Evolutionary conservation across 2,329 filamentous ascomycete species (phyloP), one percentile per base, ranked within the genome.

Genomic region (Colletotrichum kahawae): DNA sequence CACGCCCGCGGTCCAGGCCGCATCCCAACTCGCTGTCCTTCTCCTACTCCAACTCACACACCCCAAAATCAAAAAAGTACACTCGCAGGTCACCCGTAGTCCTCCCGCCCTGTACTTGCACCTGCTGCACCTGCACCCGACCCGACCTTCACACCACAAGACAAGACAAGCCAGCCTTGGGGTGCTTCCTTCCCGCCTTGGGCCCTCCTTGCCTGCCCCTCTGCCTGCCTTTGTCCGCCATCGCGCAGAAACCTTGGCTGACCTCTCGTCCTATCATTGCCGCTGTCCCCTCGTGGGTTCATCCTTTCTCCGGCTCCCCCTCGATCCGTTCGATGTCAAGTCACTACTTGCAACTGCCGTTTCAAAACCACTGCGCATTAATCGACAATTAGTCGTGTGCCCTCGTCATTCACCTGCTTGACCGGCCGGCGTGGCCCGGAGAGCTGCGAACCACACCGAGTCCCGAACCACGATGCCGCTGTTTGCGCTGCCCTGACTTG

Each of bases 291-390:
- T 75, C 43, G 69, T 75, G 72, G 69, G 72, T 75, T 75, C 69
- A 75, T 75, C 72, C 69, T 75, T 75, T 75, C 72, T 75, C 69
- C 72, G 69, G 72, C 72, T 63, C 48, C 72, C 43, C 24, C 57
- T 72, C 57, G 57, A 72, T 75, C 72, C 69, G 63, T 72, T 75
- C 72, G 63, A 75, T 75, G 72, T 75, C 69, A 75, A 68, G 63
- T 67, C 72, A 72, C 34, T 67, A 72, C 72, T 60, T 59, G 69
- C 69, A 72, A 72, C 69, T 43, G 18, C 63, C 62, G 63, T 72
- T 75, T 75, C 72, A 72, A 75, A 57, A 60, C 56, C 24, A 43
- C 72, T 75, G 63, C 72, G 72, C 69, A 75, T 72, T 59, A 72
- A 63, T 59, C 57, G 69, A 67, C 56, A 67, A 75, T 54, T 72